phyloP scores from a whole-genome alignment of 306 rosid species.

The Quercus dentata region DNA sequence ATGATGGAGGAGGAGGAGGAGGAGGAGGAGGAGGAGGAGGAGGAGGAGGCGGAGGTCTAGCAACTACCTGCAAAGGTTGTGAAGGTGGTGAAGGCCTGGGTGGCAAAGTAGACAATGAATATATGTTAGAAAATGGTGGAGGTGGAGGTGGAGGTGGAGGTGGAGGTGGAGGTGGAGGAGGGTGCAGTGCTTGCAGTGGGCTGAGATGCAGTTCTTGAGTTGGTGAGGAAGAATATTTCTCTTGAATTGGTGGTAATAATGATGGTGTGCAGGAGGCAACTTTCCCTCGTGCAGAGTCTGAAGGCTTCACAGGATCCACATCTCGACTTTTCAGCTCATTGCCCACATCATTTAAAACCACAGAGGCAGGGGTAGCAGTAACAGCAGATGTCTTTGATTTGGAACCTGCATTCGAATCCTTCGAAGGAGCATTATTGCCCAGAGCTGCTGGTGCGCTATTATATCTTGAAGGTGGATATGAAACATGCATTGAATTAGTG shows the following conservation, averaged over 20 bases:
- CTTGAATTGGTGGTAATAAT: slow-evolving; percentile 32
- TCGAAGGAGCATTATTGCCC: slow-evolving; percentile 32
- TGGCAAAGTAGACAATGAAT: slow-evolving; percentile 15
- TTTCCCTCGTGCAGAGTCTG: slow-evolving; percentile 38
- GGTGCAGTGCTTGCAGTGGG: slow-evolving; percentile 26
- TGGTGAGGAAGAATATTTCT: slow-evolving; percentile 26
- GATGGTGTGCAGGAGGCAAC: slow-evolving; percentile 37
- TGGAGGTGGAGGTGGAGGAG: slow-evolving; percentile 23
- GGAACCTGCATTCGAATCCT: slow-evolving; percentile 51
- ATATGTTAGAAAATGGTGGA: slow-evolving; percentile 4
- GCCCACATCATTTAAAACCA: slow-evolving; percentile 32
- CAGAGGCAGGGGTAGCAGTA: slow-evolving; percentile 25
- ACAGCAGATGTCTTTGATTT: slow-evolving; percentile 47
- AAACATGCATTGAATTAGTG: slow-evolving; percentile 73
- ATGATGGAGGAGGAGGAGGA: slow-evolving; percentile 9
- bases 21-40: slow-evolving; percentile 26
- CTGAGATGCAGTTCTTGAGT: slow-evolving; percentile 18
- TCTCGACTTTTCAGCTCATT: slow-evolving; percentile 47
- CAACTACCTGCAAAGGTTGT: slow-evolving; percentile 18
- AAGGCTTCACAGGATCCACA: slow-evolving; percentile 44
- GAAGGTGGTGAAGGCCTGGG: slow-evolving; percentile 13
- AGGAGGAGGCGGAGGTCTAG: slow-evolving; percentile 17
- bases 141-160: slow-evolving; percentile 18
- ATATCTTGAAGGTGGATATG: slow-evolving; percentile 73
- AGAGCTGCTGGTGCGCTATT: slow-evolving; percentile 68